Conservation (phyloP, 805 yeast genomes). For the Hanseniaspora nectarophila region DNA sequence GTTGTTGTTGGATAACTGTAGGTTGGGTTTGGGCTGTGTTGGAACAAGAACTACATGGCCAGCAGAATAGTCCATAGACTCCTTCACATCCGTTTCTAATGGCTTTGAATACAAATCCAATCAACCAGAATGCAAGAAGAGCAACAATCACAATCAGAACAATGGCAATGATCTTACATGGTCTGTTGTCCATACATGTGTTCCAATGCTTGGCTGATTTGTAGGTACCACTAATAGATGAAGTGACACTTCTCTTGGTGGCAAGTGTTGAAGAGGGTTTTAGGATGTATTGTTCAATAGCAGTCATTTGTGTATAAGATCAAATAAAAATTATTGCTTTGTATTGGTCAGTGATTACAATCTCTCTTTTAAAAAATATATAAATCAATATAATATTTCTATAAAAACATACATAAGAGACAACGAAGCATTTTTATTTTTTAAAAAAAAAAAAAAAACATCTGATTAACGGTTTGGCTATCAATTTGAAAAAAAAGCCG, state of each 20-base stretch:
- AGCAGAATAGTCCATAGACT: slow-evolving; percentile 40
- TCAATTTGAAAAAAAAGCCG: too few species aligned
- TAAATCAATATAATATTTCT: too few species aligned
- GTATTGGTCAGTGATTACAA: too few species aligned
- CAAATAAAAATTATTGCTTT: too few species aligned
- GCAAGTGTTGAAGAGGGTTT: neutral
- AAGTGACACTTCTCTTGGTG: slow-evolving; percentile 7
- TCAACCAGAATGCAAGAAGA: slow-evolving; percentile 8
- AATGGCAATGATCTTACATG: slow-evolving; percentile 58
- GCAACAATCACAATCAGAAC: slow-evolving; percentile 35
- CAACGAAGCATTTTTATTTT: too few species aligned
- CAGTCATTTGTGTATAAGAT: neutral
- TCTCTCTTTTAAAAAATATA: too few species aligned
- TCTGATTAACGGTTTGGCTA: too few species aligned
- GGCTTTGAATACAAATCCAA: slow-evolving; percentile 45
- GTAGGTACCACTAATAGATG: slow-evolving; percentile 22
- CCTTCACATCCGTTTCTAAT: slow-evolving; percentile 46
- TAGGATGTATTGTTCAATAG: neutral
- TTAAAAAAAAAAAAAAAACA: too few species aligned
- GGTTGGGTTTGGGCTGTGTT: neutral
- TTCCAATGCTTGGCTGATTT: slow-evolving; percentile 48
- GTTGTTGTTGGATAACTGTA: slow-evolving; percentile 18
- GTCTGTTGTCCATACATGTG: slow-evolving; percentile 56
- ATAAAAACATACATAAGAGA: too few species aligned
- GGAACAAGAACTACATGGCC: slow-evolving; percentile 30